Conservation (phyloP, 1,284 basidiomycete genomes). For the Flammula alnicola region DNA sequence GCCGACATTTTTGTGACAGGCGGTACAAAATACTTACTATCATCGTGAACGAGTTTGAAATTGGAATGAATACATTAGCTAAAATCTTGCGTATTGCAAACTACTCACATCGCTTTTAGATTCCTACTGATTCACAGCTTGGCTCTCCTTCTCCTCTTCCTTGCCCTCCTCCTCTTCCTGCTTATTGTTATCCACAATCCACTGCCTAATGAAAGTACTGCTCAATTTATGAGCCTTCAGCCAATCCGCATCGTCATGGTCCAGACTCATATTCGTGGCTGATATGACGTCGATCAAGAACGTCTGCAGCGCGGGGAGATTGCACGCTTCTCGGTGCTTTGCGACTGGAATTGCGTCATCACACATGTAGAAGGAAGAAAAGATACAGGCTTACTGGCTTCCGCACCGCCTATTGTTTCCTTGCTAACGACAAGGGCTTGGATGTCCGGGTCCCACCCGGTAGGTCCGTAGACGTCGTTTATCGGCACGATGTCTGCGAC, state of each 20-base stretch:
- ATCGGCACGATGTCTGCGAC: slow-evolving; percentile 73
- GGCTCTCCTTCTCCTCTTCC: slow-evolving; percentile 35
- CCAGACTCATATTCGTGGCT: slow-evolving; percentile 57
- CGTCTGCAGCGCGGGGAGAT: slow-evolving; percentile 63
- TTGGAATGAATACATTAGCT: too few relatives aligned
- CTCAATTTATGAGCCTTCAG: slow-evolving; percentile 86
- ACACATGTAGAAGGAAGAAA: slow-evolving; percentile 1
- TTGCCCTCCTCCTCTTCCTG: slow-evolving; percentile 30
- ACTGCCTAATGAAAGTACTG: slow-evolving; percentile 86
- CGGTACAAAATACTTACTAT: too few relatives aligned
- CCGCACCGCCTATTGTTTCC: slow-evolving; percentile 82
- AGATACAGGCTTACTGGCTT: slow-evolving; percentile 57
- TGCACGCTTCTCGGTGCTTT: slow-evolving; percentile 55
- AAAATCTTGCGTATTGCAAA: too few relatives aligned
- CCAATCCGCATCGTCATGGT: slow-evolving; percentile 65
- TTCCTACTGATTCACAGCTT: too few relatives aligned
- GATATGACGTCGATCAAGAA: slow-evolving; percentile 91
- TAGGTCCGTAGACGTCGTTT: slow-evolving; percentile 87
- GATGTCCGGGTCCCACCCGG: slow-evolving; percentile 81
- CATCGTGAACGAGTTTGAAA: too few relatives aligned
- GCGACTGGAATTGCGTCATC: slow-evolving; percentile 53
- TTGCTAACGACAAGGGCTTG: slow-evolving; percentile 87
- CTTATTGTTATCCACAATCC: slow-evolving; percentile 61
- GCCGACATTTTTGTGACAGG: too few relatives aligned
- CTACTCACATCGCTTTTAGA: too few relatives aligned